Percentiles rank a stretch among this genome's conserved stretches.
Conservation (phyloP, 2,329 filamentous ascomycete species). For the Fusarium clavum region DNA sequence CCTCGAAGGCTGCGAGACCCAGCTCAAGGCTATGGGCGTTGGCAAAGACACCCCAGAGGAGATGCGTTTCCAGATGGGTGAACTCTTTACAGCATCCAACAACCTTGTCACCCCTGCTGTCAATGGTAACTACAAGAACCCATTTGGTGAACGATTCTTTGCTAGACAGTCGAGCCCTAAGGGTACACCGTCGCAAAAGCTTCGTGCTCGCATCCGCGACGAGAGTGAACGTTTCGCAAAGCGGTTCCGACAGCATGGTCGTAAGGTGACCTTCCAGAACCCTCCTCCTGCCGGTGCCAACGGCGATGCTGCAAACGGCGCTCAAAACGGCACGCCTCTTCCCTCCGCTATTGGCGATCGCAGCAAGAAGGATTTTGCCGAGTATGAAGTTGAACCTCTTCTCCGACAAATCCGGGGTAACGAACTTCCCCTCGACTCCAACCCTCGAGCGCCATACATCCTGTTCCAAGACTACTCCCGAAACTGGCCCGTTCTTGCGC, state of each 20-base stretch:
- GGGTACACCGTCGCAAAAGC: slow-evolving; percentile 63
- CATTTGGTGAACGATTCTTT: slow-evolving; percentile 64
- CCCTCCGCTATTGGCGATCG: slow-evolving; percentile 51
- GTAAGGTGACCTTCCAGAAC: slow-evolving; percentile 59
- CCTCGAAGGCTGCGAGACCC: slow-evolving; percentile 60
- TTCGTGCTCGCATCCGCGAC: slow-evolving; percentile 63
- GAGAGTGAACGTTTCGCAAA: slow-evolving; percentile 63
- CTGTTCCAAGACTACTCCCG: slow-evolving; percentile 65
- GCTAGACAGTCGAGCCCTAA: slow-evolving; percentile 61
- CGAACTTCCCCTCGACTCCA: slow-evolving; percentile 64
- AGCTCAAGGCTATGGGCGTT: slow-evolving; percentile 62
- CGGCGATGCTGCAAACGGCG: slow-evolving; percentile 21
- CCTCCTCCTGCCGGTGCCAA: slow-evolving; percentile 32
- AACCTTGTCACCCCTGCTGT: slow-evolving; percentile 66
- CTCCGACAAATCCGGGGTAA: slow-evolving; percentile 64
- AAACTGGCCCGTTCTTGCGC: slow-evolving; percentile 64
- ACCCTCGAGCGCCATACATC: slow-evolving; percentile 65
- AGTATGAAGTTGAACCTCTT: slow-evolving; percentile 61
- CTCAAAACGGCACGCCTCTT: slow-evolving; percentile 35
- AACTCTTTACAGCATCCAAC: slow-evolving; percentile 64
- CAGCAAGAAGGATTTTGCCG: slow-evolving; percentile 61
- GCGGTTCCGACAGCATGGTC: slow-evolving; percentile 62
- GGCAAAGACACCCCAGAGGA: slow-evolving; percentile 65
- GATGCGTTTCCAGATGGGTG: slow-evolving; percentile 65
- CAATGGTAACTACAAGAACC: slow-evolving; percentile 67